Percentiles rank a stretch among this genome's conserved stretches.
Conservation (phyloP, 768 basidiomycete species). For the Leccinum rimulosum region DNA sequence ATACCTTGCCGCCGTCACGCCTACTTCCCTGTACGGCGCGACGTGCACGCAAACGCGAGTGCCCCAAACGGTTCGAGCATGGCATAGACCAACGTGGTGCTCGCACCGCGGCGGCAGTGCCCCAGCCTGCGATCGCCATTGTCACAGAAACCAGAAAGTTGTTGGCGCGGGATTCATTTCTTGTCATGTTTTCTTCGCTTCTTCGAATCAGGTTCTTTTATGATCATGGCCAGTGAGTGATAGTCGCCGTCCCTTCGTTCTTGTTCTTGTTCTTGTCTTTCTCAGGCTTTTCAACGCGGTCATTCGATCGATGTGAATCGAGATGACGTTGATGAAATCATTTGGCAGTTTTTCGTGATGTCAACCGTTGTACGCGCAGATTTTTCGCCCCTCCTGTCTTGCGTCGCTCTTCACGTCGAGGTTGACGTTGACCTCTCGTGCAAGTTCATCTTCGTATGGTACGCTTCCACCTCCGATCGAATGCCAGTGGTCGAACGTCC, state of each 20-base stretch:
- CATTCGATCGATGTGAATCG: neutral
- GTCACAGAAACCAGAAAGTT: neutral
- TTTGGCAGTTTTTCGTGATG: neutral
- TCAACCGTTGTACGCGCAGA: neutral
- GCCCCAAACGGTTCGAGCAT: neutral
- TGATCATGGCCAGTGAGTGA: neutral
- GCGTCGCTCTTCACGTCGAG: neutral
- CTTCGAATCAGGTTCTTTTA: neutral
- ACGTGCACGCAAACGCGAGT: neutral
- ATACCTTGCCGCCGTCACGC: neutral
- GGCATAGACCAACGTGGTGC: neutral
- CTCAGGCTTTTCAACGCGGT: neutral
- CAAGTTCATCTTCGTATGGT: neutral
- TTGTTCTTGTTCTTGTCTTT: neutral
- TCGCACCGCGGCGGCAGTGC: neutral
- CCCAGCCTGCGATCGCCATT: neutral
- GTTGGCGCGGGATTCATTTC: neutral
- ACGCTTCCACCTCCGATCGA: neutral
- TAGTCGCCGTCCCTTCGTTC: neutral
- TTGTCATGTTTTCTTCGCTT: neutral
- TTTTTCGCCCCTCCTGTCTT: neutral
- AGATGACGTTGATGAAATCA: neutral
- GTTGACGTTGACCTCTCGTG: neutral
- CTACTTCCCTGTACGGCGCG: neutral
- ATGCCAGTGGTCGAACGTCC: neutral